A percentile compares a stretch with the other conserved stretches of the same genome.
Conservation (phyloP, 805 yeast genomes). For the Candida golubevii region DNA sequence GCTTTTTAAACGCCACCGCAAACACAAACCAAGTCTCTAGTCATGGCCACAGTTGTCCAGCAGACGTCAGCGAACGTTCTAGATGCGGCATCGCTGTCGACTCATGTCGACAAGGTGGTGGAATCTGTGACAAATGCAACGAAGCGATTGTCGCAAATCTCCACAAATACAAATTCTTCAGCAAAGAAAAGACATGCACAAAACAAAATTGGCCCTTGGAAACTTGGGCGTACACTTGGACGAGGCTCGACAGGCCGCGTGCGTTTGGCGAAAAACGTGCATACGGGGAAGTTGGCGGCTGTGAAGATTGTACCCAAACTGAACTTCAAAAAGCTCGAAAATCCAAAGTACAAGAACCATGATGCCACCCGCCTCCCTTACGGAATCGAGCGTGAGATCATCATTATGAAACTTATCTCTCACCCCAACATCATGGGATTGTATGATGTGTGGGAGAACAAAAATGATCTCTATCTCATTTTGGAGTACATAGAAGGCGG, state of each 20-base stretch:
- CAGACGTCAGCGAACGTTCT: slow-evolving; percentile 12
- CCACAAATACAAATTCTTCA: slow-evolving; percentile 40
- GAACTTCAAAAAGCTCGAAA: slow-evolving; percentile 48
- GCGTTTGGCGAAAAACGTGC: slow-evolving; percentile 79
- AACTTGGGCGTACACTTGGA: slow-evolving; percentile 89
- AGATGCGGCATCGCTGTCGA: slow-evolving; percentile 15
- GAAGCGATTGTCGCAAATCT: slow-evolving; percentile 47
- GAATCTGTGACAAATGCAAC: slow-evolving; percentile 45
- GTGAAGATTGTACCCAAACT: slow-evolving; percentile 94
- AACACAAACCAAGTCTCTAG: too few relatives aligned
- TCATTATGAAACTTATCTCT: slow-evolving; percentile 75
- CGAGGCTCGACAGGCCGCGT: slow-evolving; percentile 97
- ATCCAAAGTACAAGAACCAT: slow-evolving; percentile 41
- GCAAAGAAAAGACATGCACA: slow-evolving; percentile 43
- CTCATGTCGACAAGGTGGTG: slow-evolving; percentile 37
- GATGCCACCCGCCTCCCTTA: slow-evolving; percentile 60
- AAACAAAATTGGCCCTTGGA: slow-evolving; percentile 91
- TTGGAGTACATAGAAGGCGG: slow-evolving; percentile 97
- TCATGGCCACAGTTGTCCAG: slow-evolving; percentile 15
- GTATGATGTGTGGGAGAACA: slow-evolving; percentile 86
- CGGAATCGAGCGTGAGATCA: slow-evolving; percentile 83
- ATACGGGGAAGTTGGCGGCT: slow-evolving; percentile 88
- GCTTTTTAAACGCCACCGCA: too few relatives aligned
- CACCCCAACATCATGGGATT: slow-evolving; percentile 77
- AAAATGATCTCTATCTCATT: slow-evolving; percentile 76